Evolutionary conservation across 2,329 filamentous ascomycete species (phyloP), one percentile per base, ranked within the genome.

Genomic region (Cryphonectria radicalis): DNA sequence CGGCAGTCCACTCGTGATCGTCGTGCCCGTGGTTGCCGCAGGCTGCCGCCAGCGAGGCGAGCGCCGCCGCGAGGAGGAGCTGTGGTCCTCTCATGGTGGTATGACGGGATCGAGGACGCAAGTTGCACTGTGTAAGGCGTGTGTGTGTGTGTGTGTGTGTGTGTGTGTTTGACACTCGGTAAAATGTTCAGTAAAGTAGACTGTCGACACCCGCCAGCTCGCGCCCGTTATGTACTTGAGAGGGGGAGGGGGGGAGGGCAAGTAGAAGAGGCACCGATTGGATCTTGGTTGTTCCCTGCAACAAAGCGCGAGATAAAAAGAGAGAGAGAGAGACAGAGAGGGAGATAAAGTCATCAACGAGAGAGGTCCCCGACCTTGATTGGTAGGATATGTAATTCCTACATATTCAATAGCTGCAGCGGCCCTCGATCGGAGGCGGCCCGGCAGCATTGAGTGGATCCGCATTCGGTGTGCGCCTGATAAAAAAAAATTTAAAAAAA

Each of bases 1-100:
- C 86, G 72, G 83, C 81, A 28, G 82, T 82, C 81, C 84, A 89
- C 67, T 84, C 80, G 73, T 81, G 81, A 70, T 80, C 80, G 72
- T 82, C 78, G 73, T 82, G 74, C 68, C 76, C 75, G 75, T 80
- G 74, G 73, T 79, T 77, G 25, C 79, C 80, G 74, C 80, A 79
- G 22, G 79, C 80, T 55, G 74, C 71, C 28, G 78, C 74, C 59
- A 81, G 73, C 13, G 76, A 74, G 59, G 77, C 74, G 70, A 72
- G 50, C 3, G 65, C 72, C 25, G 68, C 67, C 11, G 67, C 46
- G 69, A 73, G 74, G 65, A 77, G n/a, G 55, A 77, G 46, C n/a
- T 64, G 70, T 40, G 63, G 63, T 50, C 74, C 68, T 57, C 74
- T 78, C 79, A 80, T 79, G 35, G 28, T 60, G 66, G n/a, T 35